Base-by-base conservation (phyloP, 371 early-diverging fungal species). In the Mucor circinelloides region DNA sequence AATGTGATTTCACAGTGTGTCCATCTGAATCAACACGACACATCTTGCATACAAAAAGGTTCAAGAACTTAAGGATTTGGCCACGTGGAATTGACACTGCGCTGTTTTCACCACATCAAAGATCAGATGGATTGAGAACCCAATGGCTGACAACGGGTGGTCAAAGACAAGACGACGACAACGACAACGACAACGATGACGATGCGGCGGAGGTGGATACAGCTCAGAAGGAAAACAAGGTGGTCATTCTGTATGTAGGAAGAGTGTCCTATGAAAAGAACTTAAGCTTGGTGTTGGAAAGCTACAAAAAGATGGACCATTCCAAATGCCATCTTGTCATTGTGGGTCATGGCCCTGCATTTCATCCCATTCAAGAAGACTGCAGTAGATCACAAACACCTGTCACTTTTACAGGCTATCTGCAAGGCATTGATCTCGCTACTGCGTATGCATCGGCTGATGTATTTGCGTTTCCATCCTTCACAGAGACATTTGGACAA, bases 401-500 rank as follows among this genome's bases (percentile, higher is more conserved):
- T 32, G 80, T 84, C 28, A 84, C 84, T 0, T 77, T 78, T 19
- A 79, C 84, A 21, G 84, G 84, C 1, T 81, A 84, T 58, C 58
- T 81, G 9, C 73, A 78, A 46, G 81, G 80, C 6, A 38, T 48
- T 5, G 70, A 76, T 3, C 59, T 84, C 10, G 74, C 78, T 15
- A 56, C 73, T 19, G 79, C 79, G 0, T 84, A 76, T 70, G 81
- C 82, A 0, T 84, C 84, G 2, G 80, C 84, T n/a, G 84, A 84
- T 65, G 44, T 84, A 3, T 84, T 84, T 77, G 77, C 77, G 0
- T 84, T 84, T 32, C 79, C 84, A 19, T 81, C 81, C 3, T 46
- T 59, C 3, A 81, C 81, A 8, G 84, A 84, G 28, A 84, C 84
- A 15, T 84, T 81, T 73, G 84, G 84, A 12, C 81, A 84, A 34